phyloP scores from a whole-genome alignment of 768 basidiomycete species.

The Albatrellus ellisii region DNA sequence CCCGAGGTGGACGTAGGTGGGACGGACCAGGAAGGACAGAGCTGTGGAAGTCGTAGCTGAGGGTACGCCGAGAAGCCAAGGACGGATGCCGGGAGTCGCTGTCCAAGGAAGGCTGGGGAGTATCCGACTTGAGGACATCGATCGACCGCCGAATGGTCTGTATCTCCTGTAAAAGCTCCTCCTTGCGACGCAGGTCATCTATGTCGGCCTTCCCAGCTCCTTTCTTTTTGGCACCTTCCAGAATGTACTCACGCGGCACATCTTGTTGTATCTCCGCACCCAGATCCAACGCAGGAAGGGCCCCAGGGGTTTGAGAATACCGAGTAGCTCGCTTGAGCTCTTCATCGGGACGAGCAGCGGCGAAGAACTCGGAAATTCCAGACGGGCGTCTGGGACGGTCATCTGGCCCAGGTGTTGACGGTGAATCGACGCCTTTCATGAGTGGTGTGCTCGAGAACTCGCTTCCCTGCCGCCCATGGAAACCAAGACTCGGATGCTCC shows the following conservation, averaged over 20 bases:
- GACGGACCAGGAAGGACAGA: conserved; percentile 32
- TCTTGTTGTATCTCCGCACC: conserved; percentile 63
- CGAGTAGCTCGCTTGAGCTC: conserved; percentile 40
- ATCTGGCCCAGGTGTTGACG: conserved; percentile 28
- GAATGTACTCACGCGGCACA: conserved; percentile 59
- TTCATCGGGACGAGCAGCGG: conserved; percentile 47
- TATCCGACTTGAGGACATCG: conserved; percentile 60
- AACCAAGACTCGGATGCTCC: conserved; percentile 55
- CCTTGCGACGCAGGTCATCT: conserved; percentile 52
- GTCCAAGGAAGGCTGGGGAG: conserved; percentile 35
- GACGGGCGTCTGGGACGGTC: conserved; percentile 53
- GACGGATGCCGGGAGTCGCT: conserved; percentile 45
- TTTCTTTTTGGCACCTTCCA: conserved; percentile 19
- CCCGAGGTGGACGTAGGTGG: conserved; percentile 60
- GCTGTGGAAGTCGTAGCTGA: conserved; percentile 51
- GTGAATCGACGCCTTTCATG: conserved; percentile 38
- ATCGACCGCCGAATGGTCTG: conserved; percentile 71
- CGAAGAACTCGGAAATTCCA: conserved; percentile 62
- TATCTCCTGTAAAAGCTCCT: conserved; percentile 65
- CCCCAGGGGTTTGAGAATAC: conserved; percentile 37
- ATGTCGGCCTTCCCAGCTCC: conserved; percentile 16
- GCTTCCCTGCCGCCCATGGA: conserved; percentile 52
- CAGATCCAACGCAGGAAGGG: conserved; percentile 60
- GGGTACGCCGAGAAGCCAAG: conserved; percentile 50
- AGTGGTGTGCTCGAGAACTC: conserved; percentile 49